Base-by-base conservation (phyloP, 2,329 filamentous ascomycete genomes). In the Blastomyces parvus region DNA sequence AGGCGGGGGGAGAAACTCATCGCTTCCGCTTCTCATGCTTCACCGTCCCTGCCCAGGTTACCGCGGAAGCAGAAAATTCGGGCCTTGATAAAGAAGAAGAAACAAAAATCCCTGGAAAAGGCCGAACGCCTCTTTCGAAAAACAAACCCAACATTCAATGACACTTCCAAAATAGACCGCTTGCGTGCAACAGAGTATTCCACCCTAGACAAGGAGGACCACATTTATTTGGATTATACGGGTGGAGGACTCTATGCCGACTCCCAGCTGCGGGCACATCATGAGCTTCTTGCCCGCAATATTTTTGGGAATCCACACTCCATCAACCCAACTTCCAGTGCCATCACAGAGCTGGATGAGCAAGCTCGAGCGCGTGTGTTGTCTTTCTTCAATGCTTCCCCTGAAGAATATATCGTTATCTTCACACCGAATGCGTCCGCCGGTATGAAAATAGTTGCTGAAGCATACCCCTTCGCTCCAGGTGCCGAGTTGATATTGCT, bases 241-340 rank as follows among this genome's bases (percentile, higher is more conserved):
- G 64, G 64, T 25, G 58, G 57, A 13, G 64, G 64, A 52, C 62
- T 65, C 17, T 63, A 63, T 58, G 58, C 61, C 3, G 62, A 63
- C 22, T 63, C 62, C 8, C 64, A 65, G 30, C 64, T 65, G 17
- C 64, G 62, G 3, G 58, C 62, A 1, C 64, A 65, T 44, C 63
- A 59, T 38, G 62, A 65, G 19, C 55, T 65, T 14, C 64, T 70
- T 76, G 42, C 59, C n/a, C 59, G 53, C 25, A 82, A 81, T 65
- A 77, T 88, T n/a, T 86, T 86, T 68, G 86, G 86, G 13, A 89
- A 89, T 67, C 86, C 86, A 1, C 87, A 89, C 70, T 88, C 86
- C 0, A 80, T 83, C 66, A 86, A 84, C 46, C 77, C 80, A 19
- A 84, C 85, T 0, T 85, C 84, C 17, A 82, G 81, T 62, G 74